Conservation (phyloP, 441 rosid genomes). For the Adansonia madagascariensis region DNA sequence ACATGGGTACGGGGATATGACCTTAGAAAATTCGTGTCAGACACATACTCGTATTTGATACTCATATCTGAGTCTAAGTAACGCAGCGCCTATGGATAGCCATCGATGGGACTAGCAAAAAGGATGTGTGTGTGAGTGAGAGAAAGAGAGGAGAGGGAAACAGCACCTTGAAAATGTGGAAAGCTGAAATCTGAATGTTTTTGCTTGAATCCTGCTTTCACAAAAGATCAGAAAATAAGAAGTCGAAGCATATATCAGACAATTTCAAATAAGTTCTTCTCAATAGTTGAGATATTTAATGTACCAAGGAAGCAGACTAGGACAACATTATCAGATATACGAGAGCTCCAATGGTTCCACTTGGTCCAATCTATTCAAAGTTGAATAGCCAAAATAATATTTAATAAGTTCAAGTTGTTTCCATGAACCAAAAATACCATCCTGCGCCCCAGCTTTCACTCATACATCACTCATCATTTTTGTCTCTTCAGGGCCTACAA, state of each 20-base stretch:
- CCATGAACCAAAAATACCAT: too few relatives aligned
- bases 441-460: too few relatives aligned
- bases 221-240: background rate
- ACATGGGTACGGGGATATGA: too few relatives aligned
- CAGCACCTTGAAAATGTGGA: constrained; percentile 92
- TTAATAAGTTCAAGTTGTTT: too few relatives aligned
- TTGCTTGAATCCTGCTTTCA: constrained; percentile 87
- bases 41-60: too few relatives aligned
- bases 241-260: background rate
- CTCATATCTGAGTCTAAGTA: too few relatives aligned
- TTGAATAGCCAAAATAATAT: too few relatives aligned
- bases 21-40: too few relatives aligned
- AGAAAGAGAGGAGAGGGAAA: background rate
- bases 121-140: background rate
- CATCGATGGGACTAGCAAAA: background rate
- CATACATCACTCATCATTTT: too few relatives aligned
- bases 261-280: constrained; percentile 4
- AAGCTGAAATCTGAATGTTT: constrained; percentile 89
- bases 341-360: background rate
- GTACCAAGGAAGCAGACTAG: background rate
- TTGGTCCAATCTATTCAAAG: too few relatives aligned
- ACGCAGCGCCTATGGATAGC: too few relatives aligned
- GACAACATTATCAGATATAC: background rate
- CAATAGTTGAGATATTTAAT: background rate
- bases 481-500: too few relatives aligned